phyloP scores from a whole-genome alignment of 2,329 filamentous ascomycete genomes.

The Septoria petroselini region DNA sequence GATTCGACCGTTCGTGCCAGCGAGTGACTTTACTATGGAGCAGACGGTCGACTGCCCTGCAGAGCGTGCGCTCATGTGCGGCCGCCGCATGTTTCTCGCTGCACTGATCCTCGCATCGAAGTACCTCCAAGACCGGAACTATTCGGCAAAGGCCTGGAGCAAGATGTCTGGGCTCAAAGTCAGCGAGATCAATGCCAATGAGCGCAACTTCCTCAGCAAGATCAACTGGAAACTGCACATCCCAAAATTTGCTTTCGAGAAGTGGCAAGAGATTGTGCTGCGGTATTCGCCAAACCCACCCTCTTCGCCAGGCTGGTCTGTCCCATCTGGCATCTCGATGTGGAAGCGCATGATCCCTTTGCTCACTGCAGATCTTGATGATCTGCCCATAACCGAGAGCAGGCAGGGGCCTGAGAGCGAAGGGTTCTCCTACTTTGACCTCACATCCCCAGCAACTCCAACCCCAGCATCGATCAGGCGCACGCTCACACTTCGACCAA shows the following conservation, averaged over 20 bases:
- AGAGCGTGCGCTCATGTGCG: conserved; percentile 83
- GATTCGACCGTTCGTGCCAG: conserved; percentile 85
- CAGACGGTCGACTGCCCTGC: conserved; percentile 70
- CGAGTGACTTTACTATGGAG: conserved; percentile 80
- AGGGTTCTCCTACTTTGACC: conserved; percentile 13
- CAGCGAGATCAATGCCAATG: conserved; percentile 92
- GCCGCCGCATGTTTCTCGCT: conserved; percentile 93
- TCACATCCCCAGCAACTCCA: conserved; percentile 28
- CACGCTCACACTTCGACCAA: conserved; percentile 17
- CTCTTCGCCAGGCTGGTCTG: conserved; percentile 29
- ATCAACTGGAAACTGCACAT: conserved; percentile 96
- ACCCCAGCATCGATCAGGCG: conserved; percentile 23
- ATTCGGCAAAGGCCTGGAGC: conserved; percentile 95
- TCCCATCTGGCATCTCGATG: conserved; percentile 19
- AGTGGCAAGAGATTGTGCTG: conserved; percentile 90
- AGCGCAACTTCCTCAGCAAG: conserved; percentile 83
- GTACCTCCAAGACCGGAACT: conserved; percentile 96
- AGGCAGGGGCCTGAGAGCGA: conserved; percentile 10
- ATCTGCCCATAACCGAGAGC: conserved; percentile 29
- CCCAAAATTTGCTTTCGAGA: conserved; percentile 79
- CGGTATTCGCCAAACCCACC: conserved; percentile 66
- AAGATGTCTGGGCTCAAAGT: conserved; percentile 97
- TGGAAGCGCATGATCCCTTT: conserved; percentile 54
- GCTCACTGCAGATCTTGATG: conserved; percentile 58
- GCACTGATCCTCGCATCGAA: conserved; percentile 95